A percentile compares a stretch with the other conserved stretches of the same genome.
Evolutionary conservation across 306 rosid genomes (phyloP).

Genomic region (Inga oerstediana): DNA sequence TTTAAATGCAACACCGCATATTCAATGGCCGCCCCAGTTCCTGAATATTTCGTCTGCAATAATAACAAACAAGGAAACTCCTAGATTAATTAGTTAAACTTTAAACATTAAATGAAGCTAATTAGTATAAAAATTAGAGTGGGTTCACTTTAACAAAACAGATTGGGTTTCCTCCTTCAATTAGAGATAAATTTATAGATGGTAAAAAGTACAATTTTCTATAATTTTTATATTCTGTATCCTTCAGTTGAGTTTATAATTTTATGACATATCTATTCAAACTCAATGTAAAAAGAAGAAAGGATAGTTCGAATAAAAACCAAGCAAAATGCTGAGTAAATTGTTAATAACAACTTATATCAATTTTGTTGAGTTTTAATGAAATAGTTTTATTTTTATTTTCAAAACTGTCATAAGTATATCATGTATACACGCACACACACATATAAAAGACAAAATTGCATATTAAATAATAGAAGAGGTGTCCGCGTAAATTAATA

Average conservation of each 20-base stretch:
- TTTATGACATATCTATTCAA: background rate
- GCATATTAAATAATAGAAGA: background rate
- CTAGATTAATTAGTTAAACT: too few relatives aligned
- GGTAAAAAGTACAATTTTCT: too few relatives aligned
- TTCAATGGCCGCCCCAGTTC: slow-evolving; percentile 97
- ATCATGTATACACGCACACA: background rate
- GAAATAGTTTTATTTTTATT: background rate
- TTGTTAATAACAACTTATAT: too few relatives aligned
- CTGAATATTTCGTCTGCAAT: slow-evolving; percentile 74
- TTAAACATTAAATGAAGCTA: background rate
- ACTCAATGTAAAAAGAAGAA: background rate
- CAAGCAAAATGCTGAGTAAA: background rate
- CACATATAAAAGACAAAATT: background rate
- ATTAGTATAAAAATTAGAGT: too few relatives aligned
- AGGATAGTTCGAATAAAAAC: background rate
- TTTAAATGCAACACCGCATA: slow-evolving; percentile 86
- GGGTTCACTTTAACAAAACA: too few relatives aligned
- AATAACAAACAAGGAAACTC: slow-evolving; percentile 25
- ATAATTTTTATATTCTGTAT: too few relatives aligned
- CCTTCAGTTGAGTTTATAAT: background rate
- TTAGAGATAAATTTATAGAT: too few relatives aligned
- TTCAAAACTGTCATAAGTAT: background rate
- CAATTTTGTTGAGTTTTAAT: background rate
- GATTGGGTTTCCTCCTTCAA: too few relatives aligned
- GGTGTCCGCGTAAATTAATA: too few relatives aligned